Conservation (phyloP, 2,329 filamentous ascomycete genomes). For the Aspergillus alliaceus region DNA sequence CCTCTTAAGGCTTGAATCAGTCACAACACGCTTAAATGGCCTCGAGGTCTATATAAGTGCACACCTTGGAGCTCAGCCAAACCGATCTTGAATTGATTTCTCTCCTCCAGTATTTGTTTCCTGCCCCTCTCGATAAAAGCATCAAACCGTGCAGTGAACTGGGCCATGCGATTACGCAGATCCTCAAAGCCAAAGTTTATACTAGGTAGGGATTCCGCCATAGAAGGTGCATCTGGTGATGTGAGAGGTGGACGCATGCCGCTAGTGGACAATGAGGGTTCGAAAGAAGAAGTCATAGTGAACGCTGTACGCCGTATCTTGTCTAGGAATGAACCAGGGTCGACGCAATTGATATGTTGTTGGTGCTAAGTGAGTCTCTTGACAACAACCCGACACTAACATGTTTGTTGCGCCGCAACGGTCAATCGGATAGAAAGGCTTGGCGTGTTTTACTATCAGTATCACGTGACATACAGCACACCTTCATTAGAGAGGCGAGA, state of each 20-base stretch:
- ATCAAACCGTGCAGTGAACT: conserved; percentile 88
- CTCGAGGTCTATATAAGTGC: background rate
- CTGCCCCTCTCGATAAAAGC: conserved; percentile 89
- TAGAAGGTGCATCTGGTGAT: conserved; percentile 55
- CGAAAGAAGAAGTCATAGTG: conserved; percentile 51
- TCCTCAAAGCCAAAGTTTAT: conserved; percentile 97
- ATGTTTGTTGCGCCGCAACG: conserved; percentile 33
- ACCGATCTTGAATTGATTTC: conserved; percentile 90
- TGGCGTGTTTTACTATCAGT: too few species aligned
- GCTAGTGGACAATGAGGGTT: conserved; percentile 57
- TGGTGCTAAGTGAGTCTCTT: too few species aligned
- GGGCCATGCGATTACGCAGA: conserved; percentile 89
- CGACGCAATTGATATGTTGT: too few species aligned
- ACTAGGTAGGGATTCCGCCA: conserved; percentile 72
- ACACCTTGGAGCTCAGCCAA: conserved; percentile 86
- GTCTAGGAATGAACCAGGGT: background rate
- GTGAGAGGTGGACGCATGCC: conserved; percentile 53
- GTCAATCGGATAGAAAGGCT: conserved; percentile 3
- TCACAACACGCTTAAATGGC: conserved; percentile 2
- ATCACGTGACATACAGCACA: background rate
- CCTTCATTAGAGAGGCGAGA: background rate
- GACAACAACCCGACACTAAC: too few species aligned
- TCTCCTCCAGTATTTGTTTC: conserved; percentile 85
- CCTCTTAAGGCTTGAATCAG: conserved; percentile 60
- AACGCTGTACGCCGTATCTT: background rate